Base-by-base conservation (phyloP, 805 yeast genomes). In the Saccharomycopsis synnaedendra region DNA sequence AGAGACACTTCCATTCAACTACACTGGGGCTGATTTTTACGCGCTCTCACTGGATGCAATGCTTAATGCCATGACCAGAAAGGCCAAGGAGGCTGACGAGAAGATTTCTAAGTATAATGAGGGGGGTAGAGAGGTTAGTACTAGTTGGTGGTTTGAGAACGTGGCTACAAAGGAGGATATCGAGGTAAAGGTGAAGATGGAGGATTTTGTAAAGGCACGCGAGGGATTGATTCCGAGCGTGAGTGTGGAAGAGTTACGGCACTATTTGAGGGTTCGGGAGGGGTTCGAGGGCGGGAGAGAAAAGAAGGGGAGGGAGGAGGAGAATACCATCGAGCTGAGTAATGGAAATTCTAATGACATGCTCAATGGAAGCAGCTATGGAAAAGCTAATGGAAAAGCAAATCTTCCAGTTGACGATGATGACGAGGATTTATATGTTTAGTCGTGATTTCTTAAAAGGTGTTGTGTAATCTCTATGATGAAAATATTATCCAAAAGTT, bases 11-110 rank as follows among this genome's bases (percentile, higher is more conserved):
- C 85, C 95, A 0, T 87, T 80, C 60, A 87, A 86, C n/a, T 89
- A 79, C 60, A 90, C 98, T 0, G 98, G 98, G 54, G 98, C 98
- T 3, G 98, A 93, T 63, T 90, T 93, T 65, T 93, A 93, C 64
- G 98, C 97, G 0, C 67, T 93, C 50, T 87, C 97, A 60, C 84
- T 95, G 0, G 97, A 93, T 64, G 85, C 97, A 0, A 87, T 90
- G 93, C 71, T 90, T 56, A 87, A 87, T 63, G 96, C 97, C 1
- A 90, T 93, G 97, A 85, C 93, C 1, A 69, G 97, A 55, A 79
- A 82, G 0, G 96, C 97, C 1, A 70, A 70, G 5, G 76, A 73
- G 35, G 87, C 84, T 10, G 97, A 93, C 58, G 57, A 54, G 1
- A 82, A 81, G 58, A 72, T 89, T 34, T 65, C 67, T 35, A 52